These are phyloP conservation scores for Zizania latifolia DNA, from an alignment of 176 grass and related monocot genomes.

Conservation along the genomic window DNA sequence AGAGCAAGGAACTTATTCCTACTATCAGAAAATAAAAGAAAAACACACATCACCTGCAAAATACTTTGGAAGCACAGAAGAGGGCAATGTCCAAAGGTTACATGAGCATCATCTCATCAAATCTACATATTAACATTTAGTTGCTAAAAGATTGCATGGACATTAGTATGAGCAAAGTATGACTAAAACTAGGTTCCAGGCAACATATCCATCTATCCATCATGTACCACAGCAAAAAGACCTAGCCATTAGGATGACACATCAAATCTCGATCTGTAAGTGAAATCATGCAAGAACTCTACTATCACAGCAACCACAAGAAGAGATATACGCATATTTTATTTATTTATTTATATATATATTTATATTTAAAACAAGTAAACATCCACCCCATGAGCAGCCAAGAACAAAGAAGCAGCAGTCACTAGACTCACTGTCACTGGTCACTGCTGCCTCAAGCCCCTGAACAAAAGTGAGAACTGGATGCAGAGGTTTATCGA, in stretches of 20 bases:
- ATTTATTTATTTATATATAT: too few relatives aligned
- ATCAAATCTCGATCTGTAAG: neutral
- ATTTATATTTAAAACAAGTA: neutral
- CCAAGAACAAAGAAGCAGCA: constrained; percentile 1
- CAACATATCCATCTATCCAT: neutral
- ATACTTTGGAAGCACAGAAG: neutral
- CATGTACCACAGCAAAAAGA: too few relatives aligned
- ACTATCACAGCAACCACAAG: neutral
- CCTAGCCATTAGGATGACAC: neutral
- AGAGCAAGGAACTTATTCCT: constrained; percentile 19
- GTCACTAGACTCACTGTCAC: neutral
- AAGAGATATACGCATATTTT: neutral
- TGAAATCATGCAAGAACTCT: neutral
- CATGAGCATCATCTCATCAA: constrained; percentile 20
- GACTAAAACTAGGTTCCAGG: neutral
- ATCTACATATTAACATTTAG: neutral
- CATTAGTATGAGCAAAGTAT: neutral
- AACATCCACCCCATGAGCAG: neutral
- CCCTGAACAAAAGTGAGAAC: constrained; percentile 36
- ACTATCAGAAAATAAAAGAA: constrained; percentile 20
- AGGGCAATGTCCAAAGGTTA: neutral
- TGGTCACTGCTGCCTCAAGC: neutral
- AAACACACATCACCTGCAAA: neutral
- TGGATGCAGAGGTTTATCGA: constrained; percentile 99
- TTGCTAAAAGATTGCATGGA: too few relatives aligned